A percentile compares a stretch with the other conserved stretches of the same genome.
Conservation (phyloP, 345 rosid genomes). For the Salix koriyanagi region DNA sequence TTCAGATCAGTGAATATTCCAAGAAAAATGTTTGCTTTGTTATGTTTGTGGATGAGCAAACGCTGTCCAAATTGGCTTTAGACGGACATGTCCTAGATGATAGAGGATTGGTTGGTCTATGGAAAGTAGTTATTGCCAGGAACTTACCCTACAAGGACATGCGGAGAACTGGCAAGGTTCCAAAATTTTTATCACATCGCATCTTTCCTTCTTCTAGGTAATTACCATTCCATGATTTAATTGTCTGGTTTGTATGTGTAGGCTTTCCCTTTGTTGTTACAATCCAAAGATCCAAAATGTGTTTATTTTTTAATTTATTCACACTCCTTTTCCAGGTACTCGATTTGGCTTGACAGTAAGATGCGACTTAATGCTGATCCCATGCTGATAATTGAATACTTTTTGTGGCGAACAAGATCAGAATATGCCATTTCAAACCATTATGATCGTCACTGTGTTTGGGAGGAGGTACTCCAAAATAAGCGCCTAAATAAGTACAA, state of each 20-base stretch:
- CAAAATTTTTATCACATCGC: constrained; percentile 83
- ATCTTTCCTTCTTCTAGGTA: constrained; percentile 93
- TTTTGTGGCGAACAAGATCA: constrained; percentile 74
- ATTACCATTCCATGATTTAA: constrained; percentile 16
- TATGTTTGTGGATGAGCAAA: constrained; percentile 88
- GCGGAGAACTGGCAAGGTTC: constrained; percentile 92
- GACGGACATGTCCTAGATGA: constrained; percentile 77
- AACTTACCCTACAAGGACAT: constrained; percentile 74
- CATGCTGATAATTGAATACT: constrained; percentile 68
- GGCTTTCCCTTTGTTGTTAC: constrained; percentile 7
- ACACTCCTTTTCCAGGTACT: constrained; percentile 51
- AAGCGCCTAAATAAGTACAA: constrained; percentile 73
- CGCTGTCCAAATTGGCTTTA: constrained; percentile 56
- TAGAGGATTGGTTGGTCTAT: constrained; percentile 68
- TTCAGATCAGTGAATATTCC: constrained; percentile 83
- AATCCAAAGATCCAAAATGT: constrained; percentile 9
- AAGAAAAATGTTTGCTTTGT: constrained; percentile 78
- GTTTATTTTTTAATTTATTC: constrained; percentile 2
- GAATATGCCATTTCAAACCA: constrained; percentile 96
- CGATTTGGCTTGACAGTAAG: constrained; percentile 95
- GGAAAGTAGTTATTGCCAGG: constrained; percentile 75
- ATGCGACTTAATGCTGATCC: constrained; percentile 83
- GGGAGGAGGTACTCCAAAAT: constrained; percentile 90
- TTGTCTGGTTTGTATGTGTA: constrained; percentile 16
- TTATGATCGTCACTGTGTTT: constrained; percentile 89